Conservation (phyloP, 2,329 filamentous ascomycete species). For the Fusarium buxicola region DNA sequence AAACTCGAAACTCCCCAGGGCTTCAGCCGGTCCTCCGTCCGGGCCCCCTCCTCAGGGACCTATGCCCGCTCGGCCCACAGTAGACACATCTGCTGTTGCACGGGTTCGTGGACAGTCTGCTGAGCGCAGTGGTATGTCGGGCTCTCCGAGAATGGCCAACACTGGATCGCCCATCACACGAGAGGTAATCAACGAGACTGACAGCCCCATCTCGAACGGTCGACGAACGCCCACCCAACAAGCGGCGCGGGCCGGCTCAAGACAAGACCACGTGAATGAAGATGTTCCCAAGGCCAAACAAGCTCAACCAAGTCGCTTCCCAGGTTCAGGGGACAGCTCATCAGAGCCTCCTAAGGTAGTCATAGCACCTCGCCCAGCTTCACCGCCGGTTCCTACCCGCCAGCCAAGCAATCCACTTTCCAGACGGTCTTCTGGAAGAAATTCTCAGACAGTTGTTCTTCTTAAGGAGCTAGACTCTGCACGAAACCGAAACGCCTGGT, state of each 20-base stretch:
- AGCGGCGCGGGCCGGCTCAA: slow-evolving; percentile 51
- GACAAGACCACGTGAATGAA: slow-evolving; percentile 49
- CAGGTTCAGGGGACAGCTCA: slow-evolving; percentile 76
- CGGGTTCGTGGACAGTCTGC: slow-evolving; percentile 63
- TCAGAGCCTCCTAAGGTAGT: slow-evolving; percentile 64
- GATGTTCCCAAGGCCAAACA: slow-evolving; percentile 51
- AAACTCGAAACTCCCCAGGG: slow-evolving; percentile 53
- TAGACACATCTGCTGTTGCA: slow-evolving; percentile 55
- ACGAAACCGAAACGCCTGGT: slow-evolving; percentile 94
- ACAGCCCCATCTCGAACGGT: slow-evolving; percentile 68
- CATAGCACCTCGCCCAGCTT: slow-evolving; percentile 59
- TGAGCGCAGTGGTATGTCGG: slow-evolving; percentile 55
- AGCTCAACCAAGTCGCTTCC: slow-evolving; percentile 58
- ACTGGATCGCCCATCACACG: slow-evolving; percentile 57
- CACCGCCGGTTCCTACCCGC: slow-evolving; percentile 68
- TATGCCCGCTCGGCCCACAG: slow-evolving; percentile 60
- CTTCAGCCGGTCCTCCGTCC: slow-evolving; percentile 51
- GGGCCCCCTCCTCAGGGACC: slow-evolving; percentile 68
- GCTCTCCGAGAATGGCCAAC: slow-evolving; percentile 51
- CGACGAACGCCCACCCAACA: slow-evolving; percentile 72
- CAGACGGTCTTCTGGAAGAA: slow-evolving; percentile 69
- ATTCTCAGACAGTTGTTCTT: slow-evolving; percentile 77
- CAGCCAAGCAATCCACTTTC: slow-evolving; percentile 69
- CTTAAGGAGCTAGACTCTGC: slow-evolving; percentile 87
- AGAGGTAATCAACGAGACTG: slow-evolving; percentile 56